Evolutionary conservation across 352 stramenopile species (phyloP).

Genomic region (Pythium utonaiense): DNA sequence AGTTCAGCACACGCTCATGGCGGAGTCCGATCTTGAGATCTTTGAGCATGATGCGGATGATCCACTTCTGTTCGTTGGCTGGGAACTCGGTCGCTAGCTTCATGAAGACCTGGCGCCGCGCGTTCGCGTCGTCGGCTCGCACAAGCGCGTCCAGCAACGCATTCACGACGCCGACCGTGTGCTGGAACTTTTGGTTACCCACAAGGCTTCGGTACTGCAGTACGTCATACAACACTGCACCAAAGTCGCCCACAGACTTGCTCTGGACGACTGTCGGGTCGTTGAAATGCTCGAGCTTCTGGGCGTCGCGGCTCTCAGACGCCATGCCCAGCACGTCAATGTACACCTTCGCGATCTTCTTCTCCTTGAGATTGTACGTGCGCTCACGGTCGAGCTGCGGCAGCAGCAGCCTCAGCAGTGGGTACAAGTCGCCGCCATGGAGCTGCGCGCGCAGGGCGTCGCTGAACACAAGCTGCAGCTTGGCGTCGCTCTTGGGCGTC

Average conservation of each 20-base stretch:
- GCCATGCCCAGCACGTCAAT: slow-evolving; percentile 70
- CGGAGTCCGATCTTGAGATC: slow-evolving; percentile 82
- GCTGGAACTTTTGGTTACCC: slow-evolving; percentile 32
- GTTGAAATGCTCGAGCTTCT: slow-evolving; percentile 80
- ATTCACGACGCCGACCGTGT: slow-evolving; percentile 66
- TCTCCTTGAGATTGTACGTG: slow-evolving; percentile 86
- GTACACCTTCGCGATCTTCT: slow-evolving; percentile 82
- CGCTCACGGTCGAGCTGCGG: slow-evolving; percentile 81
- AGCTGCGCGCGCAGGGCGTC: slow-evolving; percentile 50
- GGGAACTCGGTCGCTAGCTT: slow-evolving; percentile 70
- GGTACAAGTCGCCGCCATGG: slow-evolving; percentile 57
- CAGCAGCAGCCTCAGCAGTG: slow-evolving; percentile 67
- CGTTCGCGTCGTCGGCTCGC: slow-evolving; percentile 34
- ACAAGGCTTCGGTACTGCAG: slow-evolving; percentile 59
- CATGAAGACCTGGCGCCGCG: slow-evolving; percentile 64
- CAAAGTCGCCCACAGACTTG: slow-evolving; percentile 83
- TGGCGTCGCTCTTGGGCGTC: slow-evolving; percentile 70
- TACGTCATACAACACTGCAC: slow-evolving; percentile 68
- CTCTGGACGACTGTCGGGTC: slow-evolving; percentile 77
- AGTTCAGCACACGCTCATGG: slow-evolving; percentile 76
- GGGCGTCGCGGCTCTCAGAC: slow-evolving; percentile 55
- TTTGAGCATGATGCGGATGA: slow-evolving; percentile 81
- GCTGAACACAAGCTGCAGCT: slow-evolving; percentile 77
- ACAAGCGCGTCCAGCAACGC: slow-evolving; percentile 55
- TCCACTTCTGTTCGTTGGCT: slow-evolving; percentile 79